Evolutionary conservation across 768 basidiomycete species (phyloP), one percentile per base, ranked within the genome.

Genomic region (Termitomyces heimii): DNA sequence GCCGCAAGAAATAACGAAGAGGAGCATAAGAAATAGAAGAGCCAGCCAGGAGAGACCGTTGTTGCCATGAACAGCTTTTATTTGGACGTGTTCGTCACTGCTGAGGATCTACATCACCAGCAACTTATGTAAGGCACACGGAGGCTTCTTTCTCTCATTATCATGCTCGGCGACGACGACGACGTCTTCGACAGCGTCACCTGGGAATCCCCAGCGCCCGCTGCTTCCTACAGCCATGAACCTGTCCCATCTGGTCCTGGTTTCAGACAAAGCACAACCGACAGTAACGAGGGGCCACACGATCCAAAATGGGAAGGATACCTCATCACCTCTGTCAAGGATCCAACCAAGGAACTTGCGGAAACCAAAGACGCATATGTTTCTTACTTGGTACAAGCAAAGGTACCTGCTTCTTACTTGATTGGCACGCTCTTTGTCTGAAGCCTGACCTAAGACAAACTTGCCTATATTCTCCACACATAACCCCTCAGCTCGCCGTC

Each of bases 311-410:
- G 92, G 92, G 92, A 93, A 70, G 92, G 92, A 10, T 86, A 86
- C 71, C 83, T 94, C 59, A 79, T 88, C 51, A 89, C 88, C 26
- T 76, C 77, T 46, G 94, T 98, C 62, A 85, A 87, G 66, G 95
- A 98, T 69, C 95, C 96, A 29, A 85, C 94, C 60, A 98, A 96
- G 70, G 95, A 98, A 71, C 81, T 98, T 28, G 89, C 95, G 58
- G 96, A 97, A 65, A 96, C 94, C 32, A 98, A 97, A 76, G 96
- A 99, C 68, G 88, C 92, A 60, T 98, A 93, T 73, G 93, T 97
- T 49, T 95, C 94, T 40, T 99, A 98, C 70, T 76, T 93, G 29
- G 93, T 98, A 39, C 80, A 84, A 34, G 92, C 92, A 53, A 87
- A 89, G 83, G 96, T 95, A 66, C 60, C 80, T 63, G 5, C 51